Percentiles rank a stretch among this genome's conserved stretches.
Evolutionary conservation across 495 filamentous ascomycete genomes (phyloP).

Genomic region (Collariella sp.): DNA sequence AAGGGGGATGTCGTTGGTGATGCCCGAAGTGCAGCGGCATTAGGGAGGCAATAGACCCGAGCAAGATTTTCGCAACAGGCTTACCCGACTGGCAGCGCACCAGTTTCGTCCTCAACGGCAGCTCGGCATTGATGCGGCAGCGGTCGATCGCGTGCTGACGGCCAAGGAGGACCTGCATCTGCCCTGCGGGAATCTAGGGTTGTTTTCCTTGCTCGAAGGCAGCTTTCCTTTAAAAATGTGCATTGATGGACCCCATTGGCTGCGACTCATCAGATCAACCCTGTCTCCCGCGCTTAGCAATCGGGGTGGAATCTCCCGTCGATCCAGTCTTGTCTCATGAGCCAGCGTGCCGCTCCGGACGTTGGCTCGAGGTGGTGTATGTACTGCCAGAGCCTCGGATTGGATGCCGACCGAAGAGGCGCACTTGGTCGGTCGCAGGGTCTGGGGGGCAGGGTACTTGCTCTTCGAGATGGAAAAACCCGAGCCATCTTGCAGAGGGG

Average conservation of each 20-base stretch:
- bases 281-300: conserved; percentile 1
- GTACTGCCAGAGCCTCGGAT: not conserved
- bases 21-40: not conserved
- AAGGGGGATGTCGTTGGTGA: conserved; percentile 1
- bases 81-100: not conserved
- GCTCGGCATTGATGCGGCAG: not conserved
- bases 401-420: not conserved
- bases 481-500: no score
- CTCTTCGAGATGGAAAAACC: no score
- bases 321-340: not conserved
- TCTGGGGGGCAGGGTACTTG: not conserved
- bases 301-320: not conserved
- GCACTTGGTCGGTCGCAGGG: not conserved
- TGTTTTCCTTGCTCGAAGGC: not conserved
- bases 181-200: not conserved
- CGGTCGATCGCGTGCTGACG: not conserved
- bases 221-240: not conserved
- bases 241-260: not conserved
- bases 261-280: not conserved
- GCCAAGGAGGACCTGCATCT: not conserved
- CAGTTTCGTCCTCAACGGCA: not conserved
- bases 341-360: not conserved
- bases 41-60: not conserved
- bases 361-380: not conserved
- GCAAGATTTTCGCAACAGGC: not conserved